phyloP scores from a whole-genome alignment of 495 filamentous ascomycete genomes.

The Hypoxylon rickii region DNA sequence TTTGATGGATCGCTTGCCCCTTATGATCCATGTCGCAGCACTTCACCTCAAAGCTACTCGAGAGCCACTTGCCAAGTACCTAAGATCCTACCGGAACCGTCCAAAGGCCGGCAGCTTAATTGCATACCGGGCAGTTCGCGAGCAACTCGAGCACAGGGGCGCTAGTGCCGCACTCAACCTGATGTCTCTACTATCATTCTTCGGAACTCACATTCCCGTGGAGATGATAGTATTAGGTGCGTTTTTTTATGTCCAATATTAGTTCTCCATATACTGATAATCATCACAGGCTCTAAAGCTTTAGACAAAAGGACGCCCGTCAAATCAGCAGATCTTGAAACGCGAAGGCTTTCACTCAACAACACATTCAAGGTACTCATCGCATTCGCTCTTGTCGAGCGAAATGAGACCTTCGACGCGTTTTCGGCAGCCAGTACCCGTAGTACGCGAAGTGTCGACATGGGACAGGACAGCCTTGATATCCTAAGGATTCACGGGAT shows the following conservation, averaged over 20 bases:
- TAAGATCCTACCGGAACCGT: slow-evolving; percentile 68
- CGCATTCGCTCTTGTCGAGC: slow-evolving; percentile 70
- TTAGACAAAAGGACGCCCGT: slow-evolving; percentile 61
- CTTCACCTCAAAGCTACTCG: slow-evolving; percentile 72
- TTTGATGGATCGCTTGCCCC: slow-evolving; percentile 70
- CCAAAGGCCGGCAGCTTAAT: slow-evolving; percentile 67
- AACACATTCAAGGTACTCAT: slow-evolving; percentile 71
- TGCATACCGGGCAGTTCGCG: slow-evolving; percentile 71
- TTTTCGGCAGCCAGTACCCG: slow-evolving; percentile 44
- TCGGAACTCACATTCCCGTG: slow-evolving; percentile 74
- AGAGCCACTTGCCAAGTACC: slow-evolving; percentile 71
- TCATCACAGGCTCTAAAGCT: slow-evolving; percentile 48
- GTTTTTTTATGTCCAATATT: slow-evolving; percentile 12
- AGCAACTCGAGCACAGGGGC: slow-evolving; percentile 65
- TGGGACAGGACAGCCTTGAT: slow-evolving; percentile 61
- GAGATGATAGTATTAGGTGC: slow-evolving; percentile 71
- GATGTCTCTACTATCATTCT: slow-evolving; percentile 75
- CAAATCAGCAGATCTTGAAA: slow-evolving; percentile 57
- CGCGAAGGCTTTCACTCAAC: slow-evolving; percentile 55
- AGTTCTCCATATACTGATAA: background rate
- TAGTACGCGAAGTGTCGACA: slow-evolving; percentile 48
- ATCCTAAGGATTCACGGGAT: slow-evolving; percentile 77
- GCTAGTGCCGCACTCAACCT: slow-evolving; percentile 69
- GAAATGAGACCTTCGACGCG: slow-evolving; percentile 58
- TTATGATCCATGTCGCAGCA: slow-evolving; percentile 80